A percentile compares a stretch with the other conserved stretches of the same genome.
Evolutionary conservation across 352 stramenopile genomes (phyloP).

Genomic region (Pseudoperonospora humuli): DNA sequence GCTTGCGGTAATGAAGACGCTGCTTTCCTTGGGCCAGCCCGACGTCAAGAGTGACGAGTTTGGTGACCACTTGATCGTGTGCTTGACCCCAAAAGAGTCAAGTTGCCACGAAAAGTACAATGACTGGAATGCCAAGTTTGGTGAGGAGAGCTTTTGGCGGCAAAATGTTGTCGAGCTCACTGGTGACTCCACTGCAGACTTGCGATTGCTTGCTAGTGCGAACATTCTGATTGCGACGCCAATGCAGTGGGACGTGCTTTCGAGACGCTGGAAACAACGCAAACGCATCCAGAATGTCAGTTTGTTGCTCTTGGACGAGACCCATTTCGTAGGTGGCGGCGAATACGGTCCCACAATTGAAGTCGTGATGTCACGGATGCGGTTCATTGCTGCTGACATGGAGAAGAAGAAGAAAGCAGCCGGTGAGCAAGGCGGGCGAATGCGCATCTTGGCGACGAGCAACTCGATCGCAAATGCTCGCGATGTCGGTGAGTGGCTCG

Average conservation of each 20-base stretch:
- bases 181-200: constrained; percentile 90
- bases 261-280: constrained; percentile 93
- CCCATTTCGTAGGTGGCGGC: constrained; percentile 94
- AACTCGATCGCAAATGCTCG: constrained; percentile 96
- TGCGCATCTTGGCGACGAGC: constrained; percentile 93
- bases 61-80: constrained; percentile 85
- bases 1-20: constrained; percentile 93
- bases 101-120: constrained; percentile 56
- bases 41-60: constrained; percentile 49
- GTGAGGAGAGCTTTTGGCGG: constrained; percentile 62
- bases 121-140: constrained; percentile 85
- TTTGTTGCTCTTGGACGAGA: constrained; percentile 95
- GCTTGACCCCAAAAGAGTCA: constrained; percentile 88
- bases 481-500: constrained; percentile 98
- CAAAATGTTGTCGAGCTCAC: constrained; percentile 89
- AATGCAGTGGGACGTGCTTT: constrained; percentile 95
- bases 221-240: constrained; percentile 93
- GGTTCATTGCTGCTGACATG: constrained; percentile 92
- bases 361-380: constrained; percentile 96
- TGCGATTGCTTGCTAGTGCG: constrained; percentile 85
- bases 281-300: constrained; percentile 92
- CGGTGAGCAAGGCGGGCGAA: constrained; percentile 25
- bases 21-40: constrained; percentile 48
- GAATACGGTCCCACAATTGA: constrained; percentile 91
- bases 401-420: constrained; percentile 58